These are phyloP conservation scores for Candida khao-thaluensis DNA, from an alignment of 805 yeast genomes.

Conservation along the genomic window DNA sequence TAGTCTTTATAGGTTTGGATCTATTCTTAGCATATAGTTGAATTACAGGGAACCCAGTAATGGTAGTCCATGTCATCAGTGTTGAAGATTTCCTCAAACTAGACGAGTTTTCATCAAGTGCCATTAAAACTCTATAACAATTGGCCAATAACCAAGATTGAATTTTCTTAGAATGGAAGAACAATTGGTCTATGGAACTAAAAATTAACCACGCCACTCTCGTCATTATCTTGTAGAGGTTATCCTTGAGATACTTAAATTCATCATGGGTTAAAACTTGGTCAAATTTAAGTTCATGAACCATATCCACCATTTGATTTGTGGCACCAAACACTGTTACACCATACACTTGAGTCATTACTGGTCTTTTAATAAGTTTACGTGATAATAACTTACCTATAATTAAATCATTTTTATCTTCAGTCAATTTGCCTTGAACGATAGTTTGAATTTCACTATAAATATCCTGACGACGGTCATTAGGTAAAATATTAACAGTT, in stretches of 20 bases:
- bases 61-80: constrained; percentile 44
- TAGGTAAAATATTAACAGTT: constrained; percentile 35
- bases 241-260: constrained; percentile 7
- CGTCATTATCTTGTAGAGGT: constrained; percentile 6
- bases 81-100: constrained; percentile 16
- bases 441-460: constrained; percentile 31
- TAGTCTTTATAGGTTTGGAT: background rate
- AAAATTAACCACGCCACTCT: constrained; percentile 24
- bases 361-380: constrained; percentile 40
- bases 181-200: constrained; percentile 28
- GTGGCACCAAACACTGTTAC: constrained; percentile 40
- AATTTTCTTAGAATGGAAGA: constrained; percentile 31
- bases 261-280: constrained; percentile 2
- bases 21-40: constrained; percentile 29
- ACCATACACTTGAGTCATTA: constrained; percentile 48
- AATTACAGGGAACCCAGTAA: constrained; percentile 41
- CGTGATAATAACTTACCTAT: constrained; percentile 22
- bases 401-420: constrained; percentile 13
- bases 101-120: constrained; percentile 2
- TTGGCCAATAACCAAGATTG: constrained; percentile 37
- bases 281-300: constrained; percentile 9
- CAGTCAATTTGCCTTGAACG: constrained; percentile 19
- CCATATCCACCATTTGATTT: constrained; percentile 26
- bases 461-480: constrained; percentile 28
- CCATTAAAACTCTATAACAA: constrained; percentile 24